phyloP scores from a whole-genome alignment of 768 basidiomycete species.

The Leccinum arenicola region DNA sequence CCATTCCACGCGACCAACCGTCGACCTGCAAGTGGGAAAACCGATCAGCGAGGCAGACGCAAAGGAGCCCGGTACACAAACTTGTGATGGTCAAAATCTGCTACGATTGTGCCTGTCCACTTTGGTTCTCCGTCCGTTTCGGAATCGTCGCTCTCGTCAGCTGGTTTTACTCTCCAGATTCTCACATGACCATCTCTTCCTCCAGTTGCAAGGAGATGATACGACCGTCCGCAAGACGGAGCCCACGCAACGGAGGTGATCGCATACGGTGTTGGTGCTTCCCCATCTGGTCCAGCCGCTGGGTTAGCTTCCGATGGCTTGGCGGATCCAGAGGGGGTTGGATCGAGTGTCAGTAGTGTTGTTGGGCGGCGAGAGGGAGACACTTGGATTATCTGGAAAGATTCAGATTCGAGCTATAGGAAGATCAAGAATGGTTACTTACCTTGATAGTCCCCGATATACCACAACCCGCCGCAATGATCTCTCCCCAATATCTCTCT shows the following conservation, averaged over 20 bases:
- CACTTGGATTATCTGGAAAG: slow-evolving; percentile 67
- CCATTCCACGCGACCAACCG: slow-evolving; percentile 89
- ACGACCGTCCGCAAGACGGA: slow-evolving; percentile 88
- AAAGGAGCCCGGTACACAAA: slow-evolving; percentile 23
- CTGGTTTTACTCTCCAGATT: slow-evolving; percentile 83
- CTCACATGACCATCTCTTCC: slow-evolving; percentile 83
- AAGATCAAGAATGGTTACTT: slow-evolving; percentile 8
- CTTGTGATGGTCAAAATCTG: slow-evolving; percentile 88
- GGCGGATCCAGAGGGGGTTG: slow-evolving; percentile 34
- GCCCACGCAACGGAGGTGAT: slow-evolving; percentile 91
- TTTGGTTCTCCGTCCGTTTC: slow-evolving; percentile 42
- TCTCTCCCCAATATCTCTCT: slow-evolving; percentile 92
- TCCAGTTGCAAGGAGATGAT: slow-evolving; percentile 92
- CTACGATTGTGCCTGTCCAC: slow-evolving; percentile 78
- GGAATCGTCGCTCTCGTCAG: slow-evolving; percentile 40
- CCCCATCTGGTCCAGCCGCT: slow-evolving; percentile 28
- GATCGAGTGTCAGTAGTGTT: slow-evolving; percentile 54
- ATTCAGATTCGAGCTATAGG: background rate
- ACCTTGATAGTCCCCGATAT: slow-evolving; percentile 77
- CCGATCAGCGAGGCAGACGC: slow-evolving; percentile 5
- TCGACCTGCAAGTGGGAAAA: slow-evolving; percentile 43
- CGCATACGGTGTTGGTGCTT: slow-evolving; percentile 49
- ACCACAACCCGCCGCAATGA: slow-evolving; percentile 78
- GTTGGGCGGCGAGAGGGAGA: slow-evolving; percentile 65
- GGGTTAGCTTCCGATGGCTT: slow-evolving; percentile 21